phyloP scores from a whole-genome alignment of 306 rosid species.

The Trichosanthes truncata region DNA sequence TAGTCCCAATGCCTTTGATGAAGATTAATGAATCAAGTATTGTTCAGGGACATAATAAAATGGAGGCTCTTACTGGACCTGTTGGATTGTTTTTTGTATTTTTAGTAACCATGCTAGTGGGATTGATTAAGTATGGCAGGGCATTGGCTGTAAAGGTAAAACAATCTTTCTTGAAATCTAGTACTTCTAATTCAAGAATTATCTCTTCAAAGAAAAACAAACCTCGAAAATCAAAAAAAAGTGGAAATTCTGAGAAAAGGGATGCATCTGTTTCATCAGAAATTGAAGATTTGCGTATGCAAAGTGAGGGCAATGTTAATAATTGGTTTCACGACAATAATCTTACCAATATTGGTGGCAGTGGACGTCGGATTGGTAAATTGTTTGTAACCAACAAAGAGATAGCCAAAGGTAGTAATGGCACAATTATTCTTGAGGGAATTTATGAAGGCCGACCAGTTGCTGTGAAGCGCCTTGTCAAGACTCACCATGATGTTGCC shows the following conservation, averaged over 20 bases:
- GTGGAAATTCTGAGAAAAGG: constrained; percentile 17
- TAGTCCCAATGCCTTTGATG: constrained; percentile 13
- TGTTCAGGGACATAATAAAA: constrained; percentile 11
- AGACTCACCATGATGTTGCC: constrained; percentile 62
- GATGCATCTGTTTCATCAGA: constrained; percentile 18
- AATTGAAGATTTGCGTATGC: constrained; percentile 17
- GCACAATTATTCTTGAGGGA: constrained; percentile 73
- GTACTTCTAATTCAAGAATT: constrained; percentile 22
- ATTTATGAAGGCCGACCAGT: constrained; percentile 59
- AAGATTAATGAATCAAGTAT: constrained; percentile 16
- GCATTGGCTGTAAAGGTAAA: constrained; percentile 15
- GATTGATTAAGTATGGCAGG: constrained; percentile 14
- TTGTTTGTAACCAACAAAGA: constrained; percentile 43
- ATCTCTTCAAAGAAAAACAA: constrained; percentile 42
- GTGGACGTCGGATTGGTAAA: constrained; percentile 65
- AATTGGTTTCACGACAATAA: constrained; percentile 13
- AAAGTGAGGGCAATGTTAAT: constrained; percentile 15
- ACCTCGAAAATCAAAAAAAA: constrained; percentile 27
- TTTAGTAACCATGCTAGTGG: constrained; percentile 18
- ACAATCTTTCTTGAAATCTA: constrained; percentile 4
- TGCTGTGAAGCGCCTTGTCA: constrained; percentile 85
- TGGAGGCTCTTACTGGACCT: constrained; percentile 14
- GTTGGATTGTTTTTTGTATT: constrained; percentile 13
- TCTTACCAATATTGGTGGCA: constrained; percentile 22
- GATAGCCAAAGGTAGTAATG: constrained; percentile 88